These are phyloP conservation scores for Pyricularia grisea DNA, from an alignment of 2,329 filamentous ascomycete species.

Conservation along the genomic window DNA sequence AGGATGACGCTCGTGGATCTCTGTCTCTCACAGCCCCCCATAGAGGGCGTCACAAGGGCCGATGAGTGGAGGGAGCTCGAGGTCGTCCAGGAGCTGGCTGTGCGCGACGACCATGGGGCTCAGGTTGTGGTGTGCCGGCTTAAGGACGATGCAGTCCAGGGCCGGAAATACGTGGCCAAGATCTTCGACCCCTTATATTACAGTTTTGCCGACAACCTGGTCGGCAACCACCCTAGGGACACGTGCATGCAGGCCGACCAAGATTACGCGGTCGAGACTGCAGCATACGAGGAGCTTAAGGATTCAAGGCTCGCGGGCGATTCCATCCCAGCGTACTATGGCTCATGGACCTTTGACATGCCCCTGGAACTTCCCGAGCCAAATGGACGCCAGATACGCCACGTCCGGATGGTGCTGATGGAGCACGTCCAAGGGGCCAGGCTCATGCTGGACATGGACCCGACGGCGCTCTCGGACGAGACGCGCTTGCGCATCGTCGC, in stretches of 20 bases:
- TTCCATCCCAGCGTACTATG: constrained; percentile 5
- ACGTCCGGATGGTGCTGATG: constrained; percentile 7
- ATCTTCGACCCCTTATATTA: constrained; percentile 8
- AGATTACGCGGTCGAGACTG: constrained; percentile 16
- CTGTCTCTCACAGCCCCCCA: no score
- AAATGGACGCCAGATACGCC: neutral
- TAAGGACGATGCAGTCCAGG: neutral
- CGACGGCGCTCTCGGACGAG: neutral
- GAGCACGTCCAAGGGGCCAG: constrained; percentile 4
- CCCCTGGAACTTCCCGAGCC: constrained; percentile 1
- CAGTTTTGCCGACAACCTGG: neutral
- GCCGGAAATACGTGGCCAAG: constrained; percentile 4
- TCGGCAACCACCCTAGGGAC: neutral
- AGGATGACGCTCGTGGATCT: no score
- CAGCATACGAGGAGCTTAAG: constrained; percentile 60
- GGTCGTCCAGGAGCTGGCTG: no score
- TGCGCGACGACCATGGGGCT: no score
- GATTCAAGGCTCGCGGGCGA: constrained; percentile 54
- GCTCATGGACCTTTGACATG: constrained; percentile 8
- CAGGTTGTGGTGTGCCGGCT: neutral
- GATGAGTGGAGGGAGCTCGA: no score
- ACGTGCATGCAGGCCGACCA: constrained; percentile 1
- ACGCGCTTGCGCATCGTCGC: constrained; percentile 3
- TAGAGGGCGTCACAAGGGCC: no score
- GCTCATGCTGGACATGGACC: neutral